Evolutionary conservation across 768 basidiomycete species (phyloP).

Genomic region (Lepiota brunneoincarnata): DNA sequence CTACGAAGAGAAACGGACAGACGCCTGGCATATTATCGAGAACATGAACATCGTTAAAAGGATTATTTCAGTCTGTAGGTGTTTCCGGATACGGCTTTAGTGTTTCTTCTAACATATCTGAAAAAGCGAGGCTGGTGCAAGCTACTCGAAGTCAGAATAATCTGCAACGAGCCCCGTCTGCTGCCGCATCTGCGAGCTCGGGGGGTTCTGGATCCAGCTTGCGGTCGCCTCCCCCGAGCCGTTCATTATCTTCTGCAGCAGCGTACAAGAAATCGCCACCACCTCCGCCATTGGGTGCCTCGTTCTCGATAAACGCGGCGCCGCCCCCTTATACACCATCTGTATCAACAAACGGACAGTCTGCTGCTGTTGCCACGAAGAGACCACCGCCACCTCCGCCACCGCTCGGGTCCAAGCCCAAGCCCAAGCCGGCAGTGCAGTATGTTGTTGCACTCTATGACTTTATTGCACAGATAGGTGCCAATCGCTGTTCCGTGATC

Average conservation of each 20-base stretch:
- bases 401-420: conserved; percentile 86
- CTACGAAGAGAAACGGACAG: conserved; percentile 81
- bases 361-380: conserved; percentile 44
- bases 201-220: conserved; percentile 25
- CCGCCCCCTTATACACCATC: conserved; percentile 34
- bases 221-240: conserved; percentile 41
- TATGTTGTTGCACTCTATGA: conserved; percentile 95
- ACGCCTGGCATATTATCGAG: conserved; percentile 78
- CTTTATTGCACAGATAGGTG: conserved; percentile 79
- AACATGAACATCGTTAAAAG: conserved; percentile 80
- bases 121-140: conserved; percentile 66
- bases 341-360: conserved; percentile 10
- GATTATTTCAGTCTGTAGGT: conserved; percentile 81
- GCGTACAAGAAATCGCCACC: conserved; percentile 51
- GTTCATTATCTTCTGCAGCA: conserved; percentile 27
- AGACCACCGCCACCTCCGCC: conserved; percentile 91
- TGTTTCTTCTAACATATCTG: not conserved
- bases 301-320: conserved; percentile 19
- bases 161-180: conserved; percentile 31
- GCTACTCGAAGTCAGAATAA: conserved; percentile 28
- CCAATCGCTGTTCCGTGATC: not conserved
- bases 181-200: conserved; percentile 32
- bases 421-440: conserved; percentile 54
- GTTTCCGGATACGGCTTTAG: not conserved
- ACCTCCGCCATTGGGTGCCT: conserved; percentile 26